These are phyloP conservation scores for Paramecium biaurelia DNA, from an alignment of 73 alveolate species.

Conservation along the genomic window DNA sequence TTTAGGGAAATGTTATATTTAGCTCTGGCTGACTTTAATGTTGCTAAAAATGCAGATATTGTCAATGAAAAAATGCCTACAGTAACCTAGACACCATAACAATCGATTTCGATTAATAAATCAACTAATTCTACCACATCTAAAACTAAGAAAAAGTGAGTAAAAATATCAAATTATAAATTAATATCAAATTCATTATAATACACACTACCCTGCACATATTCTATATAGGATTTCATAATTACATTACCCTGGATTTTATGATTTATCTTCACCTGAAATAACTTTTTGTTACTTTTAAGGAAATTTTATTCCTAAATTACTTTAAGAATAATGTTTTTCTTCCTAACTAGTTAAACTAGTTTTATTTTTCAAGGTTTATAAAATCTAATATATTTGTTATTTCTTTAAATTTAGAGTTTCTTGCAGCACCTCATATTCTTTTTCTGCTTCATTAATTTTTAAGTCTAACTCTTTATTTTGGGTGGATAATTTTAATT, in stretches of 20 bases:
- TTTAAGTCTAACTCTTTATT: not conserved
- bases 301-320: not conserved
- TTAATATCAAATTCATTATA: not conserved
- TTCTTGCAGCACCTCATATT: not conserved
- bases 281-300: not conserved
- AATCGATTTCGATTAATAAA: not conserved
- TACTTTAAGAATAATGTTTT: conserved; percentile 4
- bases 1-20: not conserved
- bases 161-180: not conserved
- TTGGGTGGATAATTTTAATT: not conserved
- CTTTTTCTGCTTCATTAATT: not conserved
- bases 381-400: not conserved
- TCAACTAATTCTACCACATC: not conserved
- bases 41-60: not conserved
- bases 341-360: not conserved
- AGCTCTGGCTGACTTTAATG: conserved; percentile 45
- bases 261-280: not conserved
- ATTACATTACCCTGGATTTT: not conserved
- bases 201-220: not conserved
- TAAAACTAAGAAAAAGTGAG: not conserved
- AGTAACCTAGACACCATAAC: not conserved
- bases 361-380: not conserved
- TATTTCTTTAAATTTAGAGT: not conserved
- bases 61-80: conserved; percentile 52
- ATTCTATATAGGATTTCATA: not conserved